Evolutionary conservation across 331 rosid genomes (phyloP), one percentile per base, ranked within the genome.

Genomic region (Rosa hybrid): DNA sequence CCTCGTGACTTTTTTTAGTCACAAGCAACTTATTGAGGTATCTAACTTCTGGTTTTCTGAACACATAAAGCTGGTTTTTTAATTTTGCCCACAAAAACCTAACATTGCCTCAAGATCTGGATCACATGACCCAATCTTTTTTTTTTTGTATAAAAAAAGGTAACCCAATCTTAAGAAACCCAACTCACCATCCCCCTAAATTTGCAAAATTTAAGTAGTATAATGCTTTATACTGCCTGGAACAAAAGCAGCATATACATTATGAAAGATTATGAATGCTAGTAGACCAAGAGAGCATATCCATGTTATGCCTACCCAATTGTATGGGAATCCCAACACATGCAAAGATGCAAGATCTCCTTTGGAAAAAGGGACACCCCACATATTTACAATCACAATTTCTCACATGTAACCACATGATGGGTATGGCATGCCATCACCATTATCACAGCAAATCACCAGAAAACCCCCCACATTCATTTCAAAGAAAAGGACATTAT

Each of bases 321-420:
- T 90, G 78, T 72, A 73, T 64, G 68, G 88, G 91, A 92, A 94
- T 90, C 93, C 86, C 85, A 85, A 88, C 97, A 92, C 97, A 91
- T 92, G 97, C 90, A 75, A 84, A 49, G 80, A 65, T 46, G 80
- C 74, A 80, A 86, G 85, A 86, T 84, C 86, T 81, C 80, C 72
- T 41, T 46, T 64, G 6, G 81, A 77, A 13, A 86, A 86, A 81
- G 90, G 94, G 90, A 34, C 91, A 90, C 89, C 41, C 62, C 7
- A 39, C 20, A 39, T 41, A 1, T 80, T 71, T 80, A 75, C 84
- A 49, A 1, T 88, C 72, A 18, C 86, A 82, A 86, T 18, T 78
- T 82, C 53, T 85, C 97, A 88, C 94, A 87, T 88, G 94, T 86
- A 81, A 51, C 87, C 97, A 91, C 92, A 91, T 91, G 94, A 88